Base-by-base conservation (phyloP, 345 rosid genomes). In the Garcia nutans region DNA sequence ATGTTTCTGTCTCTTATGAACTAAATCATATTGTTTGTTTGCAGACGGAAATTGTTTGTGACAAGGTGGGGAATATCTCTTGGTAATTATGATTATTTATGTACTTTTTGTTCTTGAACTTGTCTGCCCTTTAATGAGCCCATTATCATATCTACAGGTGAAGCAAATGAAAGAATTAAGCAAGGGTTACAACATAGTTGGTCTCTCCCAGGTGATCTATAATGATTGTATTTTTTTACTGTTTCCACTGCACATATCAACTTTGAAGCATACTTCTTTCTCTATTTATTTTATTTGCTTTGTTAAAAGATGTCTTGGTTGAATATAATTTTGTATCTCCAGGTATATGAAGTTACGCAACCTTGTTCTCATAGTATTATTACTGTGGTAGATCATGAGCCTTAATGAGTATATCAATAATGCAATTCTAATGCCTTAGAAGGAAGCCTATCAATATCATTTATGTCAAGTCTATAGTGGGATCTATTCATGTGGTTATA, bases 121-220 rank as follows among this genome's bases (percentile, higher is more conserved):
- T 37, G 5, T 33, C 13, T 42, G 47, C 12, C 63, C 70, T 67
- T 54, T 82, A 70, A 78, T 73, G 80, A 41, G 52, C 71, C 72
- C 66, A 74, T 15, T 75, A 44, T 71, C 56, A 55, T 58, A 68
- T 69, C 31, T 72, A 26, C 76, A 89, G 93, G 92, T 95, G 85
- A 91, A 89, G 81, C 59, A 85, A 80, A 91, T 93, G 92, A 73
- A 88, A 85, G 94, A 87, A 83, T 81, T 95, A 81, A 87, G 88
- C 47, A 75, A 86, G 70, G 99, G 99, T 58, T 91, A 88, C 86
- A 90, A 86, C 84, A 84, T 95, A 23, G 97, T 95, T 83, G 99
- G 95, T 65, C 92, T 89, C 75, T 95, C 97, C 65, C 99, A 92
- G 95, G 98, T 89, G 68, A 77, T 60, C 73, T 78, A 62, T 50